Conservation (phyloP, 176 grass and related monocot genomes). For the Cenchrus fungigraminus region DNA sequence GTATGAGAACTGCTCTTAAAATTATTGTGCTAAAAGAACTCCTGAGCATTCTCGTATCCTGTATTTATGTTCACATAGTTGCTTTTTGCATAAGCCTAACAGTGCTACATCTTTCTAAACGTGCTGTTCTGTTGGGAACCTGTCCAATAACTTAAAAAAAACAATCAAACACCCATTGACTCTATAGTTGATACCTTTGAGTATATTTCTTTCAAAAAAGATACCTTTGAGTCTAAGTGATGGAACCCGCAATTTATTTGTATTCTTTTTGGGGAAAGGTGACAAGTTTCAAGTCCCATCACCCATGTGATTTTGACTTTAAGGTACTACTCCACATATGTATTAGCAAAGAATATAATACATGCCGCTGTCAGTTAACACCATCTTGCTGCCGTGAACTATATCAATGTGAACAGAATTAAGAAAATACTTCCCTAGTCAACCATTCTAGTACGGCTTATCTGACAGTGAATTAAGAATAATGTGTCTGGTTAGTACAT, state of each 20-base stretch:
- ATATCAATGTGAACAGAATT: conserved; percentile 26
- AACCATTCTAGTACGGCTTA: background rate
- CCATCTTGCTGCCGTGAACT: conserved; percentile 6
- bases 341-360: conserved; percentile 7
- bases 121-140: background rate
- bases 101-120: background rate
- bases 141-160: too few species aligned
- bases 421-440: conserved; percentile 2
- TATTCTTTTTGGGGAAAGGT: conserved; percentile 24
- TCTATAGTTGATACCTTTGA: background rate
- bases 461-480: background rate
- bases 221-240: background rate
- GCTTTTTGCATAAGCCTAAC: conserved; percentile 29
- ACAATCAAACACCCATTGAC: background rate
- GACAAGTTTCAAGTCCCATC: conserved; percentile 36
- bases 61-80: conserved; percentile 28
- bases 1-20: conserved; percentile 34
- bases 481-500: conserved; percentile 34
- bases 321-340: conserved; percentile 19
- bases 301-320: conserved; percentile 49
- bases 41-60: conserved; percentile 38
- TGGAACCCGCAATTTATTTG: background rate
- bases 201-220: too few species aligned
- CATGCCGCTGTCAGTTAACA: conserved; percentile 10
- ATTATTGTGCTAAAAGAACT: conserved; percentile 24